Conservation (phyloP, 176 grass and related monocot genomes). For the Paspalum notatum region DNA sequence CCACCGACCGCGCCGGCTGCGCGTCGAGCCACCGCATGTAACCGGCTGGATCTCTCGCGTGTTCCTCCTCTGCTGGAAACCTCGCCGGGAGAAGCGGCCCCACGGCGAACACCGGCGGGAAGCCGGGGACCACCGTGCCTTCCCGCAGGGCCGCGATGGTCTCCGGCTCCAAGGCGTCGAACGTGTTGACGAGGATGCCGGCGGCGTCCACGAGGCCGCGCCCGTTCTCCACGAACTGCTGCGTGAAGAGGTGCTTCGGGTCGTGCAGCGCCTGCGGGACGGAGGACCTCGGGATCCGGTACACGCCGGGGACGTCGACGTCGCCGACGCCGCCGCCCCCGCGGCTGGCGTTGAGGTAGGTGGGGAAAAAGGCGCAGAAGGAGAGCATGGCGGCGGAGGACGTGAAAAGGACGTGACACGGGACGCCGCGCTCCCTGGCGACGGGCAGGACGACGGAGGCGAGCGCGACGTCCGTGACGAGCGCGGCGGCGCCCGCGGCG, state of each 20-base stretch:
- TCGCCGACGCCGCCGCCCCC: slow-evolving; percentile 28
- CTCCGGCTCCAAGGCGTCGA: slow-evolving; percentile 53
- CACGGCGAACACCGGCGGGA: slow-evolving; percentile 53
- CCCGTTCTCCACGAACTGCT: slow-evolving; percentile 63
- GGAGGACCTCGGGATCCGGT: slow-evolving; percentile 36
- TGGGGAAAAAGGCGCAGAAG: slow-evolving; percentile 53
- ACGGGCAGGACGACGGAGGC: slow-evolving; percentile 45
- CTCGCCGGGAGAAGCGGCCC: slow-evolving; percentile 42
- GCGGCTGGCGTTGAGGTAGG: slow-evolving; percentile 38
- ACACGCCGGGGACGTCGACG: slow-evolving; percentile 55
- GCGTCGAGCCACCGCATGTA: slow-evolving; percentile 47
- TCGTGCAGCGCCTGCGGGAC: slow-evolving; percentile 58
- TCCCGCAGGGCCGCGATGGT: slow-evolving; percentile 39
- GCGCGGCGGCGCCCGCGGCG: slow-evolving; percentile 37
- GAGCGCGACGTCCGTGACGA: slow-evolving; percentile 58
- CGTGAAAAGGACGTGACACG: slow-evolving; percentile 69
- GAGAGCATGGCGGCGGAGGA: slow-evolving; percentile 70
- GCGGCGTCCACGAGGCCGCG: slow-evolving; percentile 19
- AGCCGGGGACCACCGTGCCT: slow-evolving; percentile 14
- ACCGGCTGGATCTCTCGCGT: no score
- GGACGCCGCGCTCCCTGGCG: slow-evolving; percentile 36
- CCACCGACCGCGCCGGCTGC: slow-evolving; percentile 69
- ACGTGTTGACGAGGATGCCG: slow-evolving; percentile 65
- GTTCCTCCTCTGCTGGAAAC: not conserved
- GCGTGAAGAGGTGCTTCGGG: slow-evolving; percentile 68